These are phyloP conservation scores for Avena eriantha DNA, from an alignment of 176 grass and related monocot genomes.

Conservation along the genomic window DNA sequence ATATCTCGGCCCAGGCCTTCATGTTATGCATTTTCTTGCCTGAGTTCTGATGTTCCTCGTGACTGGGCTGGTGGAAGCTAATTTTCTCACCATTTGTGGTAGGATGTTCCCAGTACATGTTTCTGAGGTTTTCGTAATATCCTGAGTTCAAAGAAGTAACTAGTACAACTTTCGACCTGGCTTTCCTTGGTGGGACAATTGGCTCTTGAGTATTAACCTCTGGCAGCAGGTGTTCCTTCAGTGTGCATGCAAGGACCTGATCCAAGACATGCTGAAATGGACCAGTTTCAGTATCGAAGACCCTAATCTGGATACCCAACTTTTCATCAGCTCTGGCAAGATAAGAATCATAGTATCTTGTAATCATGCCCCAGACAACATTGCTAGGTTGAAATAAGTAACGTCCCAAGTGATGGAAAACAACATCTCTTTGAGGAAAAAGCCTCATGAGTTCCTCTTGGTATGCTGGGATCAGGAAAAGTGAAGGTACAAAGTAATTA, in stretches of 20 bases:
- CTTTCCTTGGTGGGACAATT: constrained; percentile 36
- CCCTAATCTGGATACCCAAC: constrained; percentile 87
- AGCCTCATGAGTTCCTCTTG: constrained; percentile 59
- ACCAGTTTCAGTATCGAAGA: constrained; percentile 61
- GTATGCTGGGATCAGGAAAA: constrained; percentile 68
- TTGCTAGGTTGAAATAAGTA: constrained; percentile 76
- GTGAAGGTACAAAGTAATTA: constrained; percentile 68
- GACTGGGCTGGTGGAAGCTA: constrained; percentile 87
- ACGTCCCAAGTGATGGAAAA: constrained; percentile 74
- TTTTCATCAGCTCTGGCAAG: constrained; percentile 75
- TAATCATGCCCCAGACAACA: constrained; percentile 72
- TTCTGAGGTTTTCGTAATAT: constrained; percentile 74
- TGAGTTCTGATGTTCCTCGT: constrained; percentile 80
- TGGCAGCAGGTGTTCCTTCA: constrained; percentile 73
- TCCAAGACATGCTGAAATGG: constrained; percentile 85
- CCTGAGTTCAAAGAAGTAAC: constrained; percentile 80
- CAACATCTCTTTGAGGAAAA: constrained; percentile 60
- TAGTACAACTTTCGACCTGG: constrained; percentile 66
- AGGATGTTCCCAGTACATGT: constrained; percentile 94
- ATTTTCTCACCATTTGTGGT: constrained; percentile 63
- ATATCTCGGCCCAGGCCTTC: constrained; percentile 97
- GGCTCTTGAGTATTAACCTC: constrained; percentile 39
- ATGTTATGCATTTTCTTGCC: constrained; percentile 79
- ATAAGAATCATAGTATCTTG: constrained; percentile 77
- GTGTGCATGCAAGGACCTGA: constrained; percentile 78